Evolutionary conservation across 192 early-diverging fungal species (phyloP).

Genomic region (Allomyces javanicus): DNA sequence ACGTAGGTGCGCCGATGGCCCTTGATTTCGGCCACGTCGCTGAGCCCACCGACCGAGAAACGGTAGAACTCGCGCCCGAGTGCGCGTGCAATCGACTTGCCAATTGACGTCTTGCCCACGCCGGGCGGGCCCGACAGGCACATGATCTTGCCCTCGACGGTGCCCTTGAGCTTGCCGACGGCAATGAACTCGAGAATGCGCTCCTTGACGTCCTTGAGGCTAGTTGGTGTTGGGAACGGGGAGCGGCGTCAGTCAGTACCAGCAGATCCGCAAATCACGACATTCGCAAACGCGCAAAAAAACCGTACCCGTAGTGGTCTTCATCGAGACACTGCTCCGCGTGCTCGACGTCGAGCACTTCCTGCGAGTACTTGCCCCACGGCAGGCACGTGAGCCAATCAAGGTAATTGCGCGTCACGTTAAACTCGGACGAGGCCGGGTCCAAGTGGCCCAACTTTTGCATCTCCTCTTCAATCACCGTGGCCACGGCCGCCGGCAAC

Average conservation of each 20-base stretch:
- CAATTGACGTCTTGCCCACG: conserved; percentile 88
- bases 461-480: conserved; percentile 97
- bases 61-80: conserved; percentile 87
- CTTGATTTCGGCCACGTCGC: conserved; percentile 98
- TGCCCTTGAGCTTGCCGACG: conserved; percentile 82
- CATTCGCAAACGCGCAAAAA: too few species aligned
- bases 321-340: conserved; percentile 81
- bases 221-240: too few species aligned
- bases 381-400: conserved; percentile 97
- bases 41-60: conserved; percentile 91
- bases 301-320: conserved; percentile 72
- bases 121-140: conserved; percentile 97
- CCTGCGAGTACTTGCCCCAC: conserved; percentile 74
- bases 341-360: conserved; percentile 83
- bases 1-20: conserved; percentile 97
- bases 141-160: conserved; percentile 96
- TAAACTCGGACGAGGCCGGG: conserved; percentile 89
- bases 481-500: conserved; percentile 79
- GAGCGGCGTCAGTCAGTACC: too few species aligned
- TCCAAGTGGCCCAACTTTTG: conserved; percentile 82
- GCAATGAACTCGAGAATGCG: conserved; percentile 98
- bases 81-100: conserved; percentile 90
- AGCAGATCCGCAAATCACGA: too few species aligned
- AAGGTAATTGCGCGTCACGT: conserved; percentile 94
- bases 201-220: conserved; percentile 95